phyloP scores from a whole-genome alignment of 352 stramenopile genomes.

The Phytophthora agathidicida region DNA sequence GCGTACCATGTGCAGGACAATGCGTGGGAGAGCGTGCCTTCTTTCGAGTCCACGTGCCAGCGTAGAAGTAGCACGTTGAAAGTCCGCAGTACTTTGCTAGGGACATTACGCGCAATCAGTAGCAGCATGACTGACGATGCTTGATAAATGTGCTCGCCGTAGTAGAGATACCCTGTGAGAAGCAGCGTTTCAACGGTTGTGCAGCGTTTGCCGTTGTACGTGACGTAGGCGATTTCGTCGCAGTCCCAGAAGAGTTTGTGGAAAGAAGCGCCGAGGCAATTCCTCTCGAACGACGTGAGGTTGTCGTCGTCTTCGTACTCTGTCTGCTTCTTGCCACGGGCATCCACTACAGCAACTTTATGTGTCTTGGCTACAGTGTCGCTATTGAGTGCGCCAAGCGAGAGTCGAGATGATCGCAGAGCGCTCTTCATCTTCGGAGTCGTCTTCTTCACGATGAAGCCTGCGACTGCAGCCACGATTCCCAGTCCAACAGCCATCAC shows the following conservation, averaged over 20 bases:
- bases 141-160: conserved; percentile 23
- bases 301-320: not conserved
- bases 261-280: conserved; percentile 10
- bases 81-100: conserved; percentile 14
- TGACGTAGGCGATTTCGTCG: conserved; percentile 8
- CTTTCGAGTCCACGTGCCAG: conserved; percentile 19
- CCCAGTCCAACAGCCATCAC: conserved; percentile 5
- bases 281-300: conserved; percentile 14
- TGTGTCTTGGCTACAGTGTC: not conserved
- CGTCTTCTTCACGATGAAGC: not conserved
- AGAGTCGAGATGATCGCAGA: not conserved
- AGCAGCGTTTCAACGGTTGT: conserved; percentile 10
- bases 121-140: conserved; percentile 15
- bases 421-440: not conserved
- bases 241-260: conserved; percentile 8
- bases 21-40: conserved; percentile 3
- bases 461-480: not conserved
- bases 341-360: conserved; percentile 2
- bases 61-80: conserved; percentile 29
- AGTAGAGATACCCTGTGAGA: conserved; percentile 18
- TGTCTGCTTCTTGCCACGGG: not conserved
- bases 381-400: not conserved
- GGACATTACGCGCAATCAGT: conserved; percentile 13
- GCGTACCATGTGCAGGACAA: conserved; percentile 14
- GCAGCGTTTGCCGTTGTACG: not conserved